Base-by-base conservation (phyloP, 75 land plant species). In the Larix kaempferi region DNA sequence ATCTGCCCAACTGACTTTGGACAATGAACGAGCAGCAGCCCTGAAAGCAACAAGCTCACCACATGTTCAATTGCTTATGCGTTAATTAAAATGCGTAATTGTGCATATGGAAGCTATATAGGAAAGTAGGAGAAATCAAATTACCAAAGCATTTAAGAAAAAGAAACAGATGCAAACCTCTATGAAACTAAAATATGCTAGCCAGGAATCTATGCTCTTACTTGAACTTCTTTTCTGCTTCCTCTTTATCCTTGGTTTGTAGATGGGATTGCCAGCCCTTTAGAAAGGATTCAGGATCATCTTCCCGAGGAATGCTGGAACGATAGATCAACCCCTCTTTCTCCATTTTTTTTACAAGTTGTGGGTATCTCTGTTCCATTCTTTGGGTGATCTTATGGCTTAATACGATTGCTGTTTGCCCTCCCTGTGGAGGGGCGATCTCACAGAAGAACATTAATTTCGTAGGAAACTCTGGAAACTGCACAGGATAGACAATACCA, bases 251-350 rank as follows among this genome's bases (percentile, higher is more conserved):
- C 16, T 33, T 41, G 49, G 39, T 69, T 19, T 69, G 39, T 4
- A 69, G 27, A 35, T 8, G 33, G 33, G 33, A 29, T 29, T 29
- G 33, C 33, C 33, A 29, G 1, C 33, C 33, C 72, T 69, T 69
- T 33, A 78, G 71, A 75, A 79, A 76, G 56, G 78, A 79, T 4
- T 73, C 67, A 3, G 81, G 67, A 23, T 83, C 78, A 6, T 64
- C 64, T 44, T 74, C 72, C 71, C 64, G 59, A 19, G 63, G 78
- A 33, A 74, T 52, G 3, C 25, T 64, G 77, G 65, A 74, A 0
- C 61, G 29, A 74, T 74, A 80, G 4, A 57, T 29, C 33, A 29
- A 29, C 33, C 33, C 33, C 33, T 29, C 33, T 29, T 29, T 29
- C 33, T 29, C 33, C 61, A 83, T 8, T 60, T 79, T 76, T 54